phyloP scores from a whole-genome alignment of 78 protist genomes.

The Bigelowiella natans region DNA sequence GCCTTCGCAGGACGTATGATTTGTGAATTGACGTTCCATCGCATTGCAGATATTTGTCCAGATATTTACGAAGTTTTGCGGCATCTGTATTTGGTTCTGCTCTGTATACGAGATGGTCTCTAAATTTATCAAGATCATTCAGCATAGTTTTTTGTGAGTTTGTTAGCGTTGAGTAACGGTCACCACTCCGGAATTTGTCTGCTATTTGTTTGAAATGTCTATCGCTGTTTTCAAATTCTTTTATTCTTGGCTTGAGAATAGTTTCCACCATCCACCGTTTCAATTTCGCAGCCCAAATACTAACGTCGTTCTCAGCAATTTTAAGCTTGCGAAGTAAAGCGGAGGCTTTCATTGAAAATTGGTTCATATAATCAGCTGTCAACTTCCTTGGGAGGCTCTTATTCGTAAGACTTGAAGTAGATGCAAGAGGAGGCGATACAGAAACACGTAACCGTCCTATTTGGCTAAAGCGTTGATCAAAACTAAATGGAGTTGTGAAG shows the following conservation, averaged over 20 bases:
- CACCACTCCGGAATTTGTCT: too few relatives aligned
- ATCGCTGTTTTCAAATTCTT: not conserved
- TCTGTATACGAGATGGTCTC: too few relatives aligned
- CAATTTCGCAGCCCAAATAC: not conserved
- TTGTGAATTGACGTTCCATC: not conserved
- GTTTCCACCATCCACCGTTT: not conserved
- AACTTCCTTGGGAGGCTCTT: not conserved
- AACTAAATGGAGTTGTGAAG: too few relatives aligned
- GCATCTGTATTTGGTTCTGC: too few relatives aligned
- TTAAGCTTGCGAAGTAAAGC: not conserved
- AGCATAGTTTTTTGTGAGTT: too few relatives aligned
- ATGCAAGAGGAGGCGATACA: too few relatives aligned
- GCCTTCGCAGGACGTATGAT: not conserved
- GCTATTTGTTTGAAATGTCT: not conserved
- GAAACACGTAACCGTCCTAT: too few relatives aligned
- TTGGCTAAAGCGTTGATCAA: too few relatives aligned
- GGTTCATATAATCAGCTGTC: not conserved
- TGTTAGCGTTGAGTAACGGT: too few relatives aligned
- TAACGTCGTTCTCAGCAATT: not conserved
- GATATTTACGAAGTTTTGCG: too few relatives aligned
- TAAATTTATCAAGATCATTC: too few relatives aligned
- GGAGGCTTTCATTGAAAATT: not conserved
- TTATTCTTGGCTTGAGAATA: not conserved
- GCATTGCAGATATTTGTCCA: not conserved
- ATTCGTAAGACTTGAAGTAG: too few relatives aligned